phyloP scores from a whole-genome alignment of 2,329 filamentous ascomycete genomes.

The Pseudogymnoascus verrucosus region DNA sequence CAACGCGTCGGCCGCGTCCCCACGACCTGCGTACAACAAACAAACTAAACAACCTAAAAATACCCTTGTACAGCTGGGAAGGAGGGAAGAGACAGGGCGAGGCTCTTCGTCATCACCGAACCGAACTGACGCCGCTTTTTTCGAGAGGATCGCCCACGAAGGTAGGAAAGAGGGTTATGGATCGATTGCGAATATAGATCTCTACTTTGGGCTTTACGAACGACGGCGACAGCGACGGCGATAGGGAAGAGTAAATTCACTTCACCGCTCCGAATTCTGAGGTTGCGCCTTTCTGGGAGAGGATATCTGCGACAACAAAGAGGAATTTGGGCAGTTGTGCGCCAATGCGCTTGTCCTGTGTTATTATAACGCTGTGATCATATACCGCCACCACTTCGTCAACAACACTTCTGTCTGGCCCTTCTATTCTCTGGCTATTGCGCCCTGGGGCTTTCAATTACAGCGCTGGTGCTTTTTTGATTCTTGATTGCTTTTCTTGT shows the following conservation, averaged over 20 bases:
- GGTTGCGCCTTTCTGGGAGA: neutral
- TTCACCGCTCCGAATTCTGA: neutral
- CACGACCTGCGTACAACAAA: conserved; percentile 2
- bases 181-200: neutral
- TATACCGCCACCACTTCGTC: neutral
- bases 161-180: conserved; percentile 2
- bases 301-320: neutral
- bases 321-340: neutral
- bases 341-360: neutral
- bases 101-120: conserved; percentile 1
- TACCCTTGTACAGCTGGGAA: neutral
- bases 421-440: neutral
- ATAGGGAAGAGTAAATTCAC: neutral
- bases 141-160: neutral
- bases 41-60: conserved; percentile 8
- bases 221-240: neutral
- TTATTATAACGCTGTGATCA: conserved; percentile 6
- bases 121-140: neutral
- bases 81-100: neutral
- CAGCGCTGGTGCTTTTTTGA: neutral
- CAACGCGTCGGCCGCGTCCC: conserved; percentile 9
- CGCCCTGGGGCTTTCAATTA: neutral
- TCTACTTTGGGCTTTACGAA: neutral
- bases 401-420: neutral
- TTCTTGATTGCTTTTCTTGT: neutral